Evolutionary conservation across 2,329 filamentous ascomycete species (phyloP), one percentile per base, ranked within the genome.

Genomic region (Colletotrichum sp.): DNA sequence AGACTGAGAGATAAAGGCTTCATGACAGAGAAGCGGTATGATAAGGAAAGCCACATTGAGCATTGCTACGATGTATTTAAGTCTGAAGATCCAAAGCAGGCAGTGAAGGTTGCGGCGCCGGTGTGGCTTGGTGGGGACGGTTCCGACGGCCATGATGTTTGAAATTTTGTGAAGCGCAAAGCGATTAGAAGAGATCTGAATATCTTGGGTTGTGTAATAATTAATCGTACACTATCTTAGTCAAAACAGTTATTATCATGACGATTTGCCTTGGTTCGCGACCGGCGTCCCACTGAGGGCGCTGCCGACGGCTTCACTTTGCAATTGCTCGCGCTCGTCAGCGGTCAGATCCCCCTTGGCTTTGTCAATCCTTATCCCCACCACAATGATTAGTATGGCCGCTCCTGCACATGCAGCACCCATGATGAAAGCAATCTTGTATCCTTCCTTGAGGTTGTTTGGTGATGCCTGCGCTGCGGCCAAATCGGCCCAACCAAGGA

Each of bases 401-500:
- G 89, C 78, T 4, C 81, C 86, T 0, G 92, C 89, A 64, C 90
- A 86, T 1, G 86, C 92, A 26, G 92, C 86, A 68, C 91, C 90
- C 28, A 92, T 91, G 92, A 92, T 93, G 78, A 95, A 94, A 0
- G 90, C 92, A 30, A 90, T 89, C 80, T 92, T 89, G 80, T 93
- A 94, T 72, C 92, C 93, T 71, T 86, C 78, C 59, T 84, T 84
- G 36, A 85, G 69, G 83, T 84, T 18, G 88, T 89, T 44, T 88
- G 87, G 0, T 90, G 88, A 5, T 52, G n/a, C n/a, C n/a, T 52
- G 44, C 10, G 44, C 44, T 52, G 91, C 86, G 13, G 87, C 87
- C 15, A 96, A 88, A 81, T 96, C 94, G 1, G 90, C 92, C 68
- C 95, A 89, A 0, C 93, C 93, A 6, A 96, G 87, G 84, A 92